phyloP scores from a whole-genome alignment of 768 basidiomycete genomes.

The Lactarius indigo region DNA sequence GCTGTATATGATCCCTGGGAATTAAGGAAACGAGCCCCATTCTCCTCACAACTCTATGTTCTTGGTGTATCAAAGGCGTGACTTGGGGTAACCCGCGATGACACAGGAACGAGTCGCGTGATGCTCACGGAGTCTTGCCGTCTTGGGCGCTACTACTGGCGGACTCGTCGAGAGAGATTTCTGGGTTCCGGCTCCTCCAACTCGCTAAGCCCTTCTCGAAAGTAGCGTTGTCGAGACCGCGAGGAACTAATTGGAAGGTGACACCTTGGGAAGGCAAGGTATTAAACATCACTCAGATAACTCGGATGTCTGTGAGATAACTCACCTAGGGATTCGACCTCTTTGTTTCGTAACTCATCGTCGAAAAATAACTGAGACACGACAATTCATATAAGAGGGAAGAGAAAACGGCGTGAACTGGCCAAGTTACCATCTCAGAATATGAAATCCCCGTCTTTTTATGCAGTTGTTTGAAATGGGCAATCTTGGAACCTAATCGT shows the following conservation, averaged over 20 bases:
- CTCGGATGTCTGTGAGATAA: not conserved
- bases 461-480: conserved; percentile 37
- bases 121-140: not conserved
- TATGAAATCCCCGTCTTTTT: conserved; percentile 73
- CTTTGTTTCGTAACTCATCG: conserved; percentile 15
- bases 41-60: not conserved
- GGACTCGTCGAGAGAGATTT: not conserved
- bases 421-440: conserved; percentile 62
- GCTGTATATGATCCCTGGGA: no score
- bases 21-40: not conserved
- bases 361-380: conserved; percentile 14
- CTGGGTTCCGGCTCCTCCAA: conserved; percentile 57
- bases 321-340: conserved; percentile 41
- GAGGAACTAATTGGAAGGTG: conserved; percentile 69
- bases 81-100: not conserved
- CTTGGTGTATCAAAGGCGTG: not conserved
- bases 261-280: conserved; percentile 49
- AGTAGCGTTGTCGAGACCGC: conserved; percentile 54
- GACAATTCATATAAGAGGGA: not conserved
- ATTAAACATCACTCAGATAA: not conserved
- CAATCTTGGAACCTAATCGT: conserved; percentile 65
- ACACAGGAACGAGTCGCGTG: not conserved
- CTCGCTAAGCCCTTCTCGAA: conserved; percentile 68
- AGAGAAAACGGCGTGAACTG: not conserved
- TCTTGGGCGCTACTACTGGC: not conserved